Conservation (phyloP, 257 asterid genomes). For the Solanum habrochaites region DNA sequence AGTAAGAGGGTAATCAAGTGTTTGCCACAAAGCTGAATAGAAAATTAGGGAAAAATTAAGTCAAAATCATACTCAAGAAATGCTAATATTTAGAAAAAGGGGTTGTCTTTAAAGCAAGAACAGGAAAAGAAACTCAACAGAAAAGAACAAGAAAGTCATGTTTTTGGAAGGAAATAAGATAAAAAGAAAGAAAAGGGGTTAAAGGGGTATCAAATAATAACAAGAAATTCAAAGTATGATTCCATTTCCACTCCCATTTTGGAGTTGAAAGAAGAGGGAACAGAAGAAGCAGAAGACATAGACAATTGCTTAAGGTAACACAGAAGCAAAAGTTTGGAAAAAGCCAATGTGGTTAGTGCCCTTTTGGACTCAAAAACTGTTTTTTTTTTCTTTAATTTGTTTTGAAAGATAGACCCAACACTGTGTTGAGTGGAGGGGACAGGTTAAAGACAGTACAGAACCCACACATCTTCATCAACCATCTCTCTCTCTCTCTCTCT, state of each 20-base stretch:
- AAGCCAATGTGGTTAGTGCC: constrained; percentile 52
- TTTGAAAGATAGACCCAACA: constrained; percentile 1
- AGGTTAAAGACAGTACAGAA: constrained; percentile 88
- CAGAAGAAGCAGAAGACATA: constrained; percentile 63
- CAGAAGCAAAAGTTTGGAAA: constrained; percentile 61
- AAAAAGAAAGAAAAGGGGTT: not conserved
- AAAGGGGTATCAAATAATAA: constrained; percentile 53
- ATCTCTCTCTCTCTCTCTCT: not conserved
- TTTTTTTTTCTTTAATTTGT: not conserved
- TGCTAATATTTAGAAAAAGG: constrained; percentile 17
- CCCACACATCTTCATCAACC: constrained; percentile 55
- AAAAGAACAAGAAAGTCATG: constrained; percentile 13
- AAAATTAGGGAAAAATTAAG: constrained; percentile 4
- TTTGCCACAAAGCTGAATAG: constrained; percentile 4
- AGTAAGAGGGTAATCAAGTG: constrained; percentile 19
- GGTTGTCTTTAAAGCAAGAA: constrained; percentile 40
- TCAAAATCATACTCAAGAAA: constrained; percentile 19
- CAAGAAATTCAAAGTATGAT: constrained; percentile 78
- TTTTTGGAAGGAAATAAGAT: not conserved
- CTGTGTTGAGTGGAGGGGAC: constrained; percentile 95
- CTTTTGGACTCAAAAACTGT: constrained; percentile 47
- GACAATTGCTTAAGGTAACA: constrained; percentile 66
- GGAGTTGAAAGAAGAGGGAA: constrained; percentile 56
- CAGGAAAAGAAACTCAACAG: constrained; percentile 13
- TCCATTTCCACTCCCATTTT: constrained; percentile 52